Percentiles rank a stretch among this genome's conserved stretches.
These are phyloP conservation scores for Cenococcum geophilum DNA, from an alignment of 495 filamentous ascomycete genomes.

Conservation along the genomic window DNA sequence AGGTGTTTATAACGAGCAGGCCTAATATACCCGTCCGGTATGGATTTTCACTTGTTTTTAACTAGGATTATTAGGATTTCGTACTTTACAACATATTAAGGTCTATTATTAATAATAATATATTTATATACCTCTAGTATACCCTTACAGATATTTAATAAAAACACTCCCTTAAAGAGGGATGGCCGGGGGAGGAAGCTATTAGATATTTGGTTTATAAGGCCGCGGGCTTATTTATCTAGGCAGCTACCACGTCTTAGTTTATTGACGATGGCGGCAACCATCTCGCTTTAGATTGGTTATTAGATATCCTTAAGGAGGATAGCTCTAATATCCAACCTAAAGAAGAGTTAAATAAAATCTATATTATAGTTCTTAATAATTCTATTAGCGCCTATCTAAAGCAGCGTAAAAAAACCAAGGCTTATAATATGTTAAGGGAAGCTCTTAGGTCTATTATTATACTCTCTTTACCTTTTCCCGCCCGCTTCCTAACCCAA, in stretches of 20 bases:
- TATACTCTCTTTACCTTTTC: not conserved
- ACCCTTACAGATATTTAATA: constrained; percentile 10
- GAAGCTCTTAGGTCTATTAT: not conserved
- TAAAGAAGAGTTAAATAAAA: constrained; percentile 13
- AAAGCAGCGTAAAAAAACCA: not conserved
- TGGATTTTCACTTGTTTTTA: constrained; percentile 13
- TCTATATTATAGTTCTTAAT: constrained; percentile 21
- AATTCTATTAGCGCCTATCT: constrained; percentile 6
- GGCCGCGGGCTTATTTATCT: constrained; percentile 34
- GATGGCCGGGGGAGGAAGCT: constrained; percentile 41
- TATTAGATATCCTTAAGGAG: not conserved
- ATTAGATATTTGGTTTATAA: constrained; percentile 35
- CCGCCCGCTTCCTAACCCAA: no score
- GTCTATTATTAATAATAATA: no score
- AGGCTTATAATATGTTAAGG: no score
- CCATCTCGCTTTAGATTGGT: not conserved
- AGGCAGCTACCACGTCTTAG: constrained; percentile 22
- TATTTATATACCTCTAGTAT: no score
- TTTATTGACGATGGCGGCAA: constrained; percentile 9
- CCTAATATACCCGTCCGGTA: constrained; percentile 32
- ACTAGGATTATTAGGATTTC: no score
- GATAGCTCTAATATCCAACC: no score
- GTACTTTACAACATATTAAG: no score
- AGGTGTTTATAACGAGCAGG: constrained; percentile 38
- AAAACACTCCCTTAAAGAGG: not conserved